Conservation (phyloP, 495 filamentous ascomycete species). For the Arthonia radiata region DNA sequence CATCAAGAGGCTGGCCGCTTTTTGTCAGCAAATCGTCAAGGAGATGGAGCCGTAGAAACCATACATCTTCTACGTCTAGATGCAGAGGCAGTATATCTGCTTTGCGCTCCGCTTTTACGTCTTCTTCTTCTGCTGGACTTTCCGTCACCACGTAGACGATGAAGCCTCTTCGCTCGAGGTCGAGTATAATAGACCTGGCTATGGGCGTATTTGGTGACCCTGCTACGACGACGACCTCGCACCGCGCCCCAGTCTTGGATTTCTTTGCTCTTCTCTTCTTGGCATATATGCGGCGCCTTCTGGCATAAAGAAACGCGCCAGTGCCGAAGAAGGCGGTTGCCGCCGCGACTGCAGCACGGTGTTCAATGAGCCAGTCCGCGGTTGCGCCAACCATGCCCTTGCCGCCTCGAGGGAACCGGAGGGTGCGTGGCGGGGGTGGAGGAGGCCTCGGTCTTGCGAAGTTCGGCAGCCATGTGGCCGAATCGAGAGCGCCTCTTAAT, state of each 20-base stretch:
- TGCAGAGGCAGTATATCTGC: constrained; percentile 59
- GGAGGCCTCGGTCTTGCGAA: constrained; percentile 29
- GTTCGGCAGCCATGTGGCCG: constrained; percentile 44
- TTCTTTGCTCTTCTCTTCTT: constrained; percentile 51
- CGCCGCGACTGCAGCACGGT: constrained; percentile 45
- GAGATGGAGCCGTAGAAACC: constrained; percentile 5
- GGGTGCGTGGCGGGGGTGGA: constrained; percentile 15
- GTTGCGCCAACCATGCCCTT: no score
- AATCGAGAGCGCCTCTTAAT: constrained; percentile 35
- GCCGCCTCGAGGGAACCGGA: constrained; percentile 19
- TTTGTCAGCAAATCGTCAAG: not conserved
- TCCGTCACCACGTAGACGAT: constrained; percentile 75
- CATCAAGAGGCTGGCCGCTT: constrained; percentile 22
- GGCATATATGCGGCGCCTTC: constrained; percentile 29
- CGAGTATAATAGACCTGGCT: constrained; percentile 52
- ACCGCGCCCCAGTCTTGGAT: constrained; percentile 58
- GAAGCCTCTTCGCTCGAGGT: constrained; percentile 77
- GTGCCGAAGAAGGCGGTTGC: constrained; percentile 44
- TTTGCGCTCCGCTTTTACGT: constrained; percentile 47
- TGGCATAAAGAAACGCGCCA: constrained; percentile 36
- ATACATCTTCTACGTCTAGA: constrained; percentile 57
- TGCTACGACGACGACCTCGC: constrained; percentile 75
- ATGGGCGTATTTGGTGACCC: constrained; percentile 61
- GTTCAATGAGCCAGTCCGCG: constrained; percentile 36
- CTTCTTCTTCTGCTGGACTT: constrained; percentile 54